Base-by-base conservation (phyloP, 768 basidiomycete species). In the Kwoniella botswanensis region DNA sequence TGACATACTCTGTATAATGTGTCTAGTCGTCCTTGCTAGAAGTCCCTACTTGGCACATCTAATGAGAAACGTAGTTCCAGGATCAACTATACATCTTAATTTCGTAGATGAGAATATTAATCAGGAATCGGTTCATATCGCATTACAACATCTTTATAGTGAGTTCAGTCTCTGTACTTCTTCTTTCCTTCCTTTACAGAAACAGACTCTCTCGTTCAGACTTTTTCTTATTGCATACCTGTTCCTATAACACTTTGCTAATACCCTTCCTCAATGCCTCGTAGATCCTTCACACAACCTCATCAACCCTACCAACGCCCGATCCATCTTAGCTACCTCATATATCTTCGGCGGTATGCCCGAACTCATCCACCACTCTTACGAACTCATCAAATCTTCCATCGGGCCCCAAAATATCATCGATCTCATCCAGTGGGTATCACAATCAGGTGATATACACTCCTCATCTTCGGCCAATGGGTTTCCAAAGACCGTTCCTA, bases 281-380 rank as follows among this genome's bases (percentile, higher is more conserved):
- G 4, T 72, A 91, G 92, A 92, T 61, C 86, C 93, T 70, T 92
- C 88, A 91, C 60, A 92, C 92, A 83, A 93, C 91, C 61, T 88
- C 89, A 87, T 95, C 75, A 88, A 87, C 77, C 88, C 91, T 62
- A 88, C 89, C 79, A 94, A 94, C 84, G 91, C 93, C 67, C 89
- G 93, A 79, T 90, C 89, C 21, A 91, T 93, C 50, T 89, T 96
- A 61, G 92, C 93, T 57, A 91, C 93, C 56, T 91, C 91, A 15
- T 92, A 90, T 83, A 86, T 93, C 43, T 88, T 94, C 56, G 92
- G 92, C 63, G 93, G 92, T 55, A 91, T 94, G 91, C 89, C 93
- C 56, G 92, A 94, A 44, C 86, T 95, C 44, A 91, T 90, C 83
- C 87, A 87, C 73, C 90, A 90, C 78, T 88, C 93, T 22, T 94